Evolutionary conservation across 1,284 basidiomycete species (phyloP).

Genomic region (Lentinula novae-zelandiae): DNA sequence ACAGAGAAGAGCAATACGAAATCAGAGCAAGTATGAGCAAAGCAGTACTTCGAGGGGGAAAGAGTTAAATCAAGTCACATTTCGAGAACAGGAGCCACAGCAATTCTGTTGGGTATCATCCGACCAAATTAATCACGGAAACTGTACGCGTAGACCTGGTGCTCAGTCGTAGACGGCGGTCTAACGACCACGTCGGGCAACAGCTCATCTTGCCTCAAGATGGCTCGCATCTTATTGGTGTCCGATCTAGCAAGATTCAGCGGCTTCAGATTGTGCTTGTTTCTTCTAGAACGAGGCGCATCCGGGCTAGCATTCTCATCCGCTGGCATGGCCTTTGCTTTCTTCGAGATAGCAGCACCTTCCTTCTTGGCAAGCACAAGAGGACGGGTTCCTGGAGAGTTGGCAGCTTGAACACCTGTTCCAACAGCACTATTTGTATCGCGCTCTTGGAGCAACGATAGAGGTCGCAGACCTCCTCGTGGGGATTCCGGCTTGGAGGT

Average conservation of each 20-base stretch:
- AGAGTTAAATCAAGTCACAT: neutral
- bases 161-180: conserved; percentile 37
- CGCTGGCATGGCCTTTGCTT: conserved; percentile 18
- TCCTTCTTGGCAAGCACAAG: conserved; percentile 53
- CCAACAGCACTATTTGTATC: conserved; percentile 33
- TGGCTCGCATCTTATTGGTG: conserved; percentile 53
- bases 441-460: conserved; percentile 62
- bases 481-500: conserved; percentile 32
- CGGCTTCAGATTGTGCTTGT: conserved; percentile 46
- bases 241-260: conserved; percentile 56
- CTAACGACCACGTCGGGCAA: conserved; percentile 43
- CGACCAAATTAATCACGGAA: conserved; percentile 29
- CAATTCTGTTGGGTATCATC: conserved; percentile 20
- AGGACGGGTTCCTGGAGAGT: conserved; percentile 38
- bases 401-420: conserved; percentile 14
- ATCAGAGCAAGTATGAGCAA: conserved; percentile 2
- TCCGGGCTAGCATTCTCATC: conserved; percentile 42
- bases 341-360: conserved; percentile 25
- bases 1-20: conserved; percentile 2
- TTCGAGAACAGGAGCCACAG: neutral
- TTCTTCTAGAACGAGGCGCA: conserved; percentile 23
- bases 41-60: conserved; percentile 1
- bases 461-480: conserved; percentile 50
- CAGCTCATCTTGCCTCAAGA: conserved; percentile 36
- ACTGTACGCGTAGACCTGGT: conserved; percentile 30